phyloP scores from a whole-genome alignment of 805 yeast species.

The Wickerhamiella hasegawae region DNA sequence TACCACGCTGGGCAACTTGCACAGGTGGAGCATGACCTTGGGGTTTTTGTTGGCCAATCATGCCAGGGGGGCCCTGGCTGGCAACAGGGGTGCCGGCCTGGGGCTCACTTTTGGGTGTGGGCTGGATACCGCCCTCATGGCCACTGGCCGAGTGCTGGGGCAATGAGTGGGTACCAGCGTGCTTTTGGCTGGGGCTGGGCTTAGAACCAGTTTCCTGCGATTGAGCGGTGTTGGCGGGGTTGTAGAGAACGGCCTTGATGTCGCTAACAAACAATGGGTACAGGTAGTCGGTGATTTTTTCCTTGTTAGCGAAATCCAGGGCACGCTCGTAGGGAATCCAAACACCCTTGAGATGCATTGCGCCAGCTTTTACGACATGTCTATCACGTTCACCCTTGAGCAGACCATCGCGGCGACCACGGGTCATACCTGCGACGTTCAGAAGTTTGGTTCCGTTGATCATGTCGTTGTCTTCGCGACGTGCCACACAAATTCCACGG shows the following conservation, averaged over 20 bases:
- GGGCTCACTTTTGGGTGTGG: too few relatives aligned
- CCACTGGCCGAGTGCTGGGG: too few relatives aligned
- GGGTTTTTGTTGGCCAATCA: too few relatives aligned
- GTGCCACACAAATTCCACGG: constrained; percentile 60
- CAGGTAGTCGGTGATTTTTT: constrained; percentile 50
- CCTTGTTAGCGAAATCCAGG: constrained; percentile 62
- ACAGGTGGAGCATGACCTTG: neutral
- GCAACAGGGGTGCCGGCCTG: too few relatives aligned
- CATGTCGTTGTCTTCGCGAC: constrained; percentile 76
- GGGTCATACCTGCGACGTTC: constrained; percentile 74
- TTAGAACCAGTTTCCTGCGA: too few relatives aligned
- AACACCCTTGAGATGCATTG: constrained; percentile 78
- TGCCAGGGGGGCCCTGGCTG: too few relatives aligned
- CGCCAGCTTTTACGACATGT: constrained; percentile 72
- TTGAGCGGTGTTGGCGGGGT: constrained; percentile 3
- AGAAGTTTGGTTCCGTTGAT: constrained; percentile 71
- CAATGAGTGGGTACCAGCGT: too few relatives aligned
- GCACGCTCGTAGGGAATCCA: constrained; percentile 86
- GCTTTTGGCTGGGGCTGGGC: too few relatives aligned
- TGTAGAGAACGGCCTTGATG: constrained; percentile 33
- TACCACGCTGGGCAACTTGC: neutral
- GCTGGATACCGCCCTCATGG: too few relatives aligned
- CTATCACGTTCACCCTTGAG: constrained; percentile 54
- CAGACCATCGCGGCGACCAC: constrained; percentile 77
- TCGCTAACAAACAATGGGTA: constrained; percentile 62